Evolutionary conservation across 2,329 filamentous ascomycete species (phyloP).

Genomic region (Diaporthe humulicola): DNA sequence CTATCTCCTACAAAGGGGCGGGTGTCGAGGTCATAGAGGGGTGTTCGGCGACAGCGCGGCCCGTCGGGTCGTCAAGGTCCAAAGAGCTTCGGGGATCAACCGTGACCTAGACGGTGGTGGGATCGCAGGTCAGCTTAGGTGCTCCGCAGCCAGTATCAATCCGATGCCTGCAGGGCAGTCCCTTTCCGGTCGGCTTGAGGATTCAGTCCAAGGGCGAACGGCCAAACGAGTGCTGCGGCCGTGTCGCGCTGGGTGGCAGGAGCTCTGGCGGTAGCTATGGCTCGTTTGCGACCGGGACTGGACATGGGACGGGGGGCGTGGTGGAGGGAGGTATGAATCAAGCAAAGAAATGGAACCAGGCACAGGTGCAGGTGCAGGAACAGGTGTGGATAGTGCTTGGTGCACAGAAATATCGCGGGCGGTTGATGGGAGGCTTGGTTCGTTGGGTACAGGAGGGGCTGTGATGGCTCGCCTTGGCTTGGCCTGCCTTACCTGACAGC

Average conservation of each 20-base stretch:
- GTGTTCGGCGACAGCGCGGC: conserved; percentile 37
- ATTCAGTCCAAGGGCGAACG: conserved; percentile 5
- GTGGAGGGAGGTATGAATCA: conserved; percentile 2
- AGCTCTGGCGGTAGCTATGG: conserved; percentile 28
- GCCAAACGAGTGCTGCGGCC: conserved; percentile 14
- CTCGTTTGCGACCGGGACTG: conserved; percentile 25
- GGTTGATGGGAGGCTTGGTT: conserved; percentile 28
- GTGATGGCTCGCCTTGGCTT: conserved; percentile 24
- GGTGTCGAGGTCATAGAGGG: conserved; percentile 36
- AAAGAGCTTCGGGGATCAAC: conserved; percentile 21
- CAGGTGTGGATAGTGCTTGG: conserved; percentile 18
- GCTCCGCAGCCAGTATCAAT: neutral
- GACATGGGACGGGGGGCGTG: conserved; percentile 23
- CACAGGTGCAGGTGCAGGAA: conserved; percentile 2
- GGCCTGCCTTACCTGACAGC: conserved; percentile 32
- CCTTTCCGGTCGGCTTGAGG: neutral
- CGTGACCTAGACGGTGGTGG: conserved; percentile 29
- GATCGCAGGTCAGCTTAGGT: conserved; percentile 31
- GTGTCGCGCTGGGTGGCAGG: conserved; percentile 12
- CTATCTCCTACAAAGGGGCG: conserved; percentile 23
- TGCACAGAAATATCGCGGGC: conserved; percentile 31
- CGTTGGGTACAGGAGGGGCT: conserved; percentile 34
- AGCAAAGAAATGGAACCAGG: conserved; percentile 14
- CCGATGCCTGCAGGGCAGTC: neutral
- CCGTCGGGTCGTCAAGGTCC: conserved; percentile 31